Base-by-base conservation (phyloP, 176 grass and related monocot genomes). In the Elymus sibiricus region DNA sequence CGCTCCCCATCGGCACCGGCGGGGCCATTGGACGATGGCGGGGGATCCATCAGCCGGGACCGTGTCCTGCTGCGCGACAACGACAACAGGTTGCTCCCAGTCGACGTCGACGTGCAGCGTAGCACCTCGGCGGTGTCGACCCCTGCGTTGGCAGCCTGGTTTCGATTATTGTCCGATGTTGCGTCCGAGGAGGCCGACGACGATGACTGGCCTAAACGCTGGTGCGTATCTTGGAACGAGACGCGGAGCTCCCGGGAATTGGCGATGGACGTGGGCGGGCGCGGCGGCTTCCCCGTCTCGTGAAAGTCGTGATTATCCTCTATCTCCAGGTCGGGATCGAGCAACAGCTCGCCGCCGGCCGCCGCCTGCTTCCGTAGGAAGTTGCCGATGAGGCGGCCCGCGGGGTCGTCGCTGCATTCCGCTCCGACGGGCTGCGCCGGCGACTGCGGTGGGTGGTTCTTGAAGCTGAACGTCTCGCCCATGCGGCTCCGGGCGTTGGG, bases 311-410 rank as follows among this genome's bases (percentile, higher is more conserved):
- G 55, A 58, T 4, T 58, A 1, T 94, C 92, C 55, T 96, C 90
- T 92, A 93, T 85, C 31, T 96, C 90, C 15, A 99, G 78, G 70
- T 96, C 94, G 15, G 93, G 82, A 25, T 92, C 94, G 5, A 95
- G 87, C 2, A 92, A 85, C 72, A 96, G 1, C 64, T 90, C 92
- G 5, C 72, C 79, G 12, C 97, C 94, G 43, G 85, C 55, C 0
- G 88, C 90, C n/a, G 83, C 86, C 75, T 93, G 92, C 84, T 87
- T 92, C 28, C 84, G 90, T 22, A 99, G 76, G 84, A 99, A 99
- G 55, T 24, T 92, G 24, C 90, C 89, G 31, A 99, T 99, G 38
- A 96, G 88, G 16, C 90, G 88, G 39, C 72, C 88, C 0, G 97
- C 94, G 6, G 97, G 97, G 60, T 96, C 97, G 1, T 99, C 90